Evolutionary conservation across 2,329 filamentous ascomycete genomes (phyloP).

Genomic region (Fusarium goolgardi): DNA sequence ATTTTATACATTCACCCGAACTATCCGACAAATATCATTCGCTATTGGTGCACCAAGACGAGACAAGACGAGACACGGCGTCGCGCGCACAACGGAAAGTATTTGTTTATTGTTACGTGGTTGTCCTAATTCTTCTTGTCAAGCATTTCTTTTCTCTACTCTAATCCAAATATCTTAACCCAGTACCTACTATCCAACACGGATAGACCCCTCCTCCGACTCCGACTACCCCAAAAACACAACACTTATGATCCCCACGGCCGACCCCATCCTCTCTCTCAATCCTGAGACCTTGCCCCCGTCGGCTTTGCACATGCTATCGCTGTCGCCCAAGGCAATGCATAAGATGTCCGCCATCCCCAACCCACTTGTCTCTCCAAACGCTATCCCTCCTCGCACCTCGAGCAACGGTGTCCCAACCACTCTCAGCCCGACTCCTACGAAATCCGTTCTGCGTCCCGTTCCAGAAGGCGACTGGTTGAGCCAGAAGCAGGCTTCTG

Average conservation of each 20-base stretch:
- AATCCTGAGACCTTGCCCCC: slow-evolving; percentile 35
- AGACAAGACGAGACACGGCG: slow-evolving; percentile 15
- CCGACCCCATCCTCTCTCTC: slow-evolving; percentile 37
- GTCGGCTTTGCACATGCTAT: slow-evolving; percentile 40
- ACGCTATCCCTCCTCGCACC: slow-evolving; percentile 77
- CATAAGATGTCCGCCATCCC: slow-evolving; percentile 42
- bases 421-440: slow-evolving; percentile 49
- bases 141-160: background rate
- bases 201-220: slow-evolving; percentile 7
- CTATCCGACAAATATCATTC: slow-evolving; percentile 26
- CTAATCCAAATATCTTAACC: slow-evolving; percentile 23
- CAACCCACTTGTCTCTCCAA: slow-evolving; percentile 60
- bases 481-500: slow-evolving; percentile 52
- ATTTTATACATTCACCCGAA: slow-evolving; percentile 30
- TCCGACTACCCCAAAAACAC: slow-evolving; percentile 16
- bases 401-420: slow-evolving; percentile 60
- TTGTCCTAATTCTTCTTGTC: background rate
- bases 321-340: slow-evolving; percentile 40
- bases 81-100: background rate
- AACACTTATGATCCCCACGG: slow-evolving; percentile 41
- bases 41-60: slow-evolving; percentile 9
- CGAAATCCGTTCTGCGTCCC: slow-evolving; percentile 57
- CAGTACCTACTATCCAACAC: background rate
- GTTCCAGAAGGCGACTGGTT: slow-evolving; percentile 73
- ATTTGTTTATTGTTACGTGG: slow-evolving; percentile 20